A percentile compares a stretch with the other conserved stretches of the same genome.
These are phyloP conservation scores for Plasmodium vinckei DNA, from an alignment of 169 alveolate genomes.

Conservation along the genomic window DNA sequence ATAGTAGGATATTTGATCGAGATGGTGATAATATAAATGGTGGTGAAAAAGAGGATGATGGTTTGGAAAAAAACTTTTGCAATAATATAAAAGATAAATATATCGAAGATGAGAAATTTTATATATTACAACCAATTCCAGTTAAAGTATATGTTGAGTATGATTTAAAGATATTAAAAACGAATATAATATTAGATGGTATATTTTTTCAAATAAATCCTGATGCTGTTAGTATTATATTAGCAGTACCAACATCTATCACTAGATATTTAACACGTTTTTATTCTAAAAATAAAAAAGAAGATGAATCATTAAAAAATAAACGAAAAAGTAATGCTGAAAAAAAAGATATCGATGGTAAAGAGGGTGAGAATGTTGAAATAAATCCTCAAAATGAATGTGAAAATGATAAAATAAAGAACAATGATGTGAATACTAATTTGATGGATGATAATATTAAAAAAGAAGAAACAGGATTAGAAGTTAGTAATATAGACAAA, in stretches of 20 bases:
- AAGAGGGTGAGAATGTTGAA: not conserved
- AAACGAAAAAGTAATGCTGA: slow-evolving; percentile 24
- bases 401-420: not conserved
- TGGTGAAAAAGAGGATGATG: not conserved
- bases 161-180: slow-evolving; percentile 54
- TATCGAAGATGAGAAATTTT: slow-evolving; percentile 23
- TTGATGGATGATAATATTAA: slow-evolving; percentile 1
- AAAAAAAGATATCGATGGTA: slow-evolving; percentile 22
- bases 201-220: slow-evolving; percentile 88
- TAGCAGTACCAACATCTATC: slow-evolving; percentile 85
- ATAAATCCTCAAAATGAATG: not conserved
- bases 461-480: not conserved
- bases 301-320: slow-evolving; percentile 16
- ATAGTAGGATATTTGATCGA: not conserved
- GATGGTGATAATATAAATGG: not conserved
- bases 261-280: slow-evolving; percentile 76
- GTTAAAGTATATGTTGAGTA: slow-evolving; percentile 71
- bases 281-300: slow-evolving; percentile 60
- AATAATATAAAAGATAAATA: slow-evolving; percentile 61
- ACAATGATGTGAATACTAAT: not conserved
- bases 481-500: not conserved
- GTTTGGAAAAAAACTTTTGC: slow-evolving; percentile 26
- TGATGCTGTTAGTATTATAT: slow-evolving; percentile 83
- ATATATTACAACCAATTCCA: slow-evolving; percentile 76
- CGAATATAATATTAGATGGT: slow-evolving; percentile 82